Evolutionary conservation across 495 filamentous ascomycete genomes (phyloP).

Genomic region (Podospora sp.): DNA sequence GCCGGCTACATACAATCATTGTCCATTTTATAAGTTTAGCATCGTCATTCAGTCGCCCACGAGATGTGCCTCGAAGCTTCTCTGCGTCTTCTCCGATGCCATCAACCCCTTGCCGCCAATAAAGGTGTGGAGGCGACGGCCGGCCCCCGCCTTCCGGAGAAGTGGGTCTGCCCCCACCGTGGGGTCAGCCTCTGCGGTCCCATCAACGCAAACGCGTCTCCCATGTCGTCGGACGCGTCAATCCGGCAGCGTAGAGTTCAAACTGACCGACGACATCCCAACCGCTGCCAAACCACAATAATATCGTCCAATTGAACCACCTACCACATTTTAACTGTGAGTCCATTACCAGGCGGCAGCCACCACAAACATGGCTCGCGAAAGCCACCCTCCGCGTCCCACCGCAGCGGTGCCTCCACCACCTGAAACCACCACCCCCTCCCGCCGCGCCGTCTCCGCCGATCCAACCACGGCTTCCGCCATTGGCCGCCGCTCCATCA

Average conservation of each 20-base stretch:
- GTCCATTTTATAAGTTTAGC: background rate
- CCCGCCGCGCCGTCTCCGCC: slow-evolving; percentile 35
- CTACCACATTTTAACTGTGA: background rate
- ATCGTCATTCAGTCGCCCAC: background rate
- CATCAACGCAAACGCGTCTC: slow-evolving; percentile 8
- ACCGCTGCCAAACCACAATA: background rate
- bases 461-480: slow-evolving; percentile 28
- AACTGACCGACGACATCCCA: background rate
- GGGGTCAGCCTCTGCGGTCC: background rate
- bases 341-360: background rate
- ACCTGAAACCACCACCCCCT: slow-evolving; percentile 32
- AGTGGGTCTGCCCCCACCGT: background rate
- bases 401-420: background rate
- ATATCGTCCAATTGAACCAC: background rate
- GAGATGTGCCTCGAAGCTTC: background rate
- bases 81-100: background rate
- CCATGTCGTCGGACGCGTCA: slow-evolving; percentile 8
- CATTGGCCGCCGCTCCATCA: slow-evolving; percentile 29
- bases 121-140: background rate
- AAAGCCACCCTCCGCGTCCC: slow-evolving; percentile 28
- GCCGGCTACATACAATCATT: background rate
- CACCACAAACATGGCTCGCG: slow-evolving; percentile 30
- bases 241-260: background rate
- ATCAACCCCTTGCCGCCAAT: background rate
- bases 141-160: background rate